Evolutionary conservation across 495 filamentous ascomycete species (phyloP), one percentile per base, ranked within the genome.

Genomic region (Aspergillus wentii): DNA sequence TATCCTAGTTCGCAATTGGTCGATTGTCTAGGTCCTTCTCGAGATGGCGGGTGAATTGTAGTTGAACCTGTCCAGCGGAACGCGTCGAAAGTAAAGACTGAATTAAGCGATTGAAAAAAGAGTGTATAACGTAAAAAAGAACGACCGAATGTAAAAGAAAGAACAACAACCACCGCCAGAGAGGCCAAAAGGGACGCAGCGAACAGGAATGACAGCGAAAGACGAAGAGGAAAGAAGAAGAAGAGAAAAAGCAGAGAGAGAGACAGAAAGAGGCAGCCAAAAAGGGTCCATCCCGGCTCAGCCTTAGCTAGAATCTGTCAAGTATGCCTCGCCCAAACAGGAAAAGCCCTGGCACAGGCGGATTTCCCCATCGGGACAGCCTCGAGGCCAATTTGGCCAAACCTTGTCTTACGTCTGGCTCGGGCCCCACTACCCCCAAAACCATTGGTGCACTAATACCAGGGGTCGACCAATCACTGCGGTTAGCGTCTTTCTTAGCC

Each of bases 101-200:
- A 31, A 35, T 52, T 29, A 48, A 48, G 52, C 35, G 51, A 56
- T 40, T 56, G 52, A 10, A 27, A 41, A 17, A 27, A 23, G 17
- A 33, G 25, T 17, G 31, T 19, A 25, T 18, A 18, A 15, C 21
- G 31, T 29, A n/a, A 25, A 40, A 38, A 37, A 17, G 35, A 38
- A 21, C 21, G 35, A 30, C 35, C 21, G 35, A 18, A 20, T 18
- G 16, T 14, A 26, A 30, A 3, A 40, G 20, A 17, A 40, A 25
- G 4, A 18, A 10, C 21, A 35, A 33, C 29, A 39, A 56, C 56
- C 49, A 57, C 48, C 46, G 51, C 39, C 52, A 51, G 49, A 36
- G 47, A 52, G 51, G 51, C 34, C 38, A 61, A 46, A 49, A 47
- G 43, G 41, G 42, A 51, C 21, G 27, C 22, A 45, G 47, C 40